Conservation (phyloP, 2,329 filamentous ascomycete genomes). For the Cyclaneusma minus region DNA sequence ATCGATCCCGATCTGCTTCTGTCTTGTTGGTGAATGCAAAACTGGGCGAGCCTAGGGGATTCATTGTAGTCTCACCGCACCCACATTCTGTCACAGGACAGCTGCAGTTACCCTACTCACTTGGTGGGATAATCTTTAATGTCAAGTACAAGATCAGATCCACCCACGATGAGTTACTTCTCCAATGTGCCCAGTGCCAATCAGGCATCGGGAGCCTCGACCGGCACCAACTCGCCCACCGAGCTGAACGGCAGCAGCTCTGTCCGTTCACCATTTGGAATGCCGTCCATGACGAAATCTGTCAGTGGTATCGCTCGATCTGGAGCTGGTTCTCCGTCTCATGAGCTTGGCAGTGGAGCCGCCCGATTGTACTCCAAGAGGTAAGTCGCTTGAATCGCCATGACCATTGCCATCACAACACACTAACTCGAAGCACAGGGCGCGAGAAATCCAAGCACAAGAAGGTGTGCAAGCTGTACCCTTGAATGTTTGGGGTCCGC, state of each 20-base stretch:
- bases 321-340: slow-evolving; percentile 89
- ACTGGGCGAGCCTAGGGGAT: neutral
- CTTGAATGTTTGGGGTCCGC: slow-evolving; percentile 76
- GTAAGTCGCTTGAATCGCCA: slow-evolving; percentile 35
- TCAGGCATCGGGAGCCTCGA: slow-evolving; percentile 62
- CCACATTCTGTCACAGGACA: neutral
- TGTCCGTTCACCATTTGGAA: slow-evolving; percentile 58
- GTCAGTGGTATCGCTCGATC: slow-evolving; percentile 46
- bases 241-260: slow-evolving; percentile 50
- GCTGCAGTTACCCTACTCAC: neutral
- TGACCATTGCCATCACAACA: slow-evolving; percentile 1
- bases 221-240: slow-evolving; percentile 64
- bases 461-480: slow-evolving; percentile 62
- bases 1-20: neutral
- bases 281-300: slow-evolving; percentile 45
- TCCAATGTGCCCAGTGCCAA: neutral
- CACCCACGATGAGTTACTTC: neutral
- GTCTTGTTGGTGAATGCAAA: neutral
- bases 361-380: slow-evolving; percentile 79
- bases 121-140: neutral
- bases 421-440: slow-evolving; percentile 34
- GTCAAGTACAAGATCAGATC: slow-evolving; percentile 1
- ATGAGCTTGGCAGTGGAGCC: slow-evolving; percentile 53
- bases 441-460: slow-evolving; percentile 92
- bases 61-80: no score